These are phyloP conservation scores for Russula olivacea DNA, from an alignment of 768 basidiomycete genomes.

Conservation along the genomic window DNA sequence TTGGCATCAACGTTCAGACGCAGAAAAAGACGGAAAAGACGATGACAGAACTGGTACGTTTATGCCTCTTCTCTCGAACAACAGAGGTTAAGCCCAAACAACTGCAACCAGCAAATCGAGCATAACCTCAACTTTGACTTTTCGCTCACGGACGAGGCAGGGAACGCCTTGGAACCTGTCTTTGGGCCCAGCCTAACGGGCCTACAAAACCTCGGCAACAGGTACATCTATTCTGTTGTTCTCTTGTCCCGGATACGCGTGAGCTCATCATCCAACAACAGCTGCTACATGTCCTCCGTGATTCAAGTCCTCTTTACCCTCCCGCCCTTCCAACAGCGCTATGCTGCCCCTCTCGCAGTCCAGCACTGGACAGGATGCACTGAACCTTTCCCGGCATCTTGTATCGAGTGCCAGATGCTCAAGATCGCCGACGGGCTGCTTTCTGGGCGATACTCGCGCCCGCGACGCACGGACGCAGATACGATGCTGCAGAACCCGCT, in stretches of 20 bases:
- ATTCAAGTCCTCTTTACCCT: constrained; percentile 84
- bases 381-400: constrained; percentile 66
- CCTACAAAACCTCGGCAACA: constrained; percentile 88
- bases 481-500: constrained; percentile 31
- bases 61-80: background rate
- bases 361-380: constrained; percentile 59
- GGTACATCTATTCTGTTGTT: constrained; percentile 34
- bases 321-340: constrained; percentile 67
- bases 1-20: constrained; percentile 80
- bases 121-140: constrained; percentile 95
- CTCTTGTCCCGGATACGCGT: background rate
- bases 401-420: constrained; percentile 92
- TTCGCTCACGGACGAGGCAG: constrained; percentile 79
- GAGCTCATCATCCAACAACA: constrained; percentile 29
- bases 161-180: constrained; percentile 79
- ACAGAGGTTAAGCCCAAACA: background rate
- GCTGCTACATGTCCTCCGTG: constrained; percentile 97
- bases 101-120: constrained; percentile 71
- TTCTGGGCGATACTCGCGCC: constrained; percentile 83
- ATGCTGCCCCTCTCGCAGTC: constrained; percentile 41
- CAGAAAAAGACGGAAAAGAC: constrained; percentile 93
- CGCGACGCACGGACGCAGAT: constrained; percentile 37
- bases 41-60: constrained; percentile 84
- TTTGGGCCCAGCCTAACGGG: constrained; percentile 90
- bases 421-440: constrained; percentile 91